Conservation (phyloP, 1,284 basidiomycete genomes). For the Ceratobasidium theobromae region DNA sequence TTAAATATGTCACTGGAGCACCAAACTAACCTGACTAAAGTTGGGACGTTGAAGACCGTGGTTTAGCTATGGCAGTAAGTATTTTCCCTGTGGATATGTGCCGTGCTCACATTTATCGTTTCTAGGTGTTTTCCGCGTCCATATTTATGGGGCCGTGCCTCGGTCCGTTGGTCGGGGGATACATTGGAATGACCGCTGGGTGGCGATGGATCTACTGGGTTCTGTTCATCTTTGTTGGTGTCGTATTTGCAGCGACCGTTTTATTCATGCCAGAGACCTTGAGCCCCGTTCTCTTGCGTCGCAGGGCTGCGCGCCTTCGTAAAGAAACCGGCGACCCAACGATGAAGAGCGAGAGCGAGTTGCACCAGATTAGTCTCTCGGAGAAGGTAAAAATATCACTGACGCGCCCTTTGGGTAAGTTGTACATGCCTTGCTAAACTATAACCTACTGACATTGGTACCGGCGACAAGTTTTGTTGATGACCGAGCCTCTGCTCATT, state of each 20-base stretch:
- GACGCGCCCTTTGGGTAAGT: constrained; percentile 46
- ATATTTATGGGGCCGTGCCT: constrained; percentile 34
- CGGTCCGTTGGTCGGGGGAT: constrained; percentile 27
- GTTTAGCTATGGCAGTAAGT: constrained; percentile 24
- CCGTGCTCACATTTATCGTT: not conserved
- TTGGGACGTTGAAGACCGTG: constrained; percentile 27
- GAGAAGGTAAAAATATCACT: constrained; percentile 45
- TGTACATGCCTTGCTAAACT: not conserved
- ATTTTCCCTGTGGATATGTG: not conserved
- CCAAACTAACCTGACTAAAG: not conserved
- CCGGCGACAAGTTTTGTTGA: constrained; percentile 23
- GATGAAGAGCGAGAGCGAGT: constrained; percentile 46
- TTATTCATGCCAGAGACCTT: constrained; percentile 47
- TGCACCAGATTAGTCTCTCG: constrained; percentile 41
- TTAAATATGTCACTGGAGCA: not conserved
- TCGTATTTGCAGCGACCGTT: constrained; percentile 37
- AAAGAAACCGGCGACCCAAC: constrained; percentile 47
- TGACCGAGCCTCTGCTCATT: constrained; percentile 49
- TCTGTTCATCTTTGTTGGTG: constrained; percentile 43
- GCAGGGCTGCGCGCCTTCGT: constrained; percentile 43
- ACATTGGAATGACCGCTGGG: constrained; percentile 30
- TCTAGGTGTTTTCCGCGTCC: constrained; percentile 17
- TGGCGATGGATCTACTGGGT: constrained; percentile 52
- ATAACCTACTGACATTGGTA: not conserved
- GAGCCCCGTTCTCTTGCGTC: constrained; percentile 46